A percentile compares a stretch with the other conserved stretches of the same genome.
Evolutionary conservation across 768 basidiomycete genomes (phyloP).

Genomic region (Boletales sp.): DNA sequence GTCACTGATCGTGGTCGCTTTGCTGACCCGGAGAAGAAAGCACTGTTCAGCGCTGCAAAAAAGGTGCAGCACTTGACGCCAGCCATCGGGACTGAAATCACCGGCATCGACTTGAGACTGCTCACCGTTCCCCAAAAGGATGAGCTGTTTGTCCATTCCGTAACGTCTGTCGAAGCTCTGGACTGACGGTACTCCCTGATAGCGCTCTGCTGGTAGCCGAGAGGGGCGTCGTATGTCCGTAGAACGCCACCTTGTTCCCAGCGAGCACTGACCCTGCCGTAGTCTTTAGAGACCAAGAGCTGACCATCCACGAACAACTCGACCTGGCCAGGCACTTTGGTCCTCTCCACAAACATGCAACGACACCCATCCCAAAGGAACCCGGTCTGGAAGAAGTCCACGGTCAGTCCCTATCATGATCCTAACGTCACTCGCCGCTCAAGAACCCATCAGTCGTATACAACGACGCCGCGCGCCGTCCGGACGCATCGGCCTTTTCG

Average conservation of each 20-base stretch:
- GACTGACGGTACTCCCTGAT: conserved; percentile 9
- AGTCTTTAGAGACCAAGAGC: conserved; percentile 77
- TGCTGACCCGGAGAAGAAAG: conserved; percentile 69
- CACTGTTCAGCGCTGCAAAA: conserved; percentile 57
- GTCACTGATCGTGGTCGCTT: conserved; percentile 64
- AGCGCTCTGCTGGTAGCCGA: conserved; percentile 75
- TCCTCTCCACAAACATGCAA: conserved; percentile 79
- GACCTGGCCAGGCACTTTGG: conserved; percentile 72
- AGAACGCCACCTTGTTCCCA: neutral
- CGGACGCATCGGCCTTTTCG: conserved; percentile 62
- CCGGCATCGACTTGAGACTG: conserved; percentile 70
- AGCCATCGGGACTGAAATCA: conserved; percentile 70
- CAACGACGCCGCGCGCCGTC: conserved; percentile 60
- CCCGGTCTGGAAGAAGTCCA: conserved; percentile 77
- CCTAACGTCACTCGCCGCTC: neutral
- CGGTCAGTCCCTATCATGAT: conserved; percentile 35
- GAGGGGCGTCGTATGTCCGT: conserved; percentile 71
- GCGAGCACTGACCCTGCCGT: neutral
- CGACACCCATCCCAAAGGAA: conserved; percentile 67
- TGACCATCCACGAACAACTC: conserved; percentile 65
- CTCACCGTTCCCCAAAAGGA: conserved; percentile 69
- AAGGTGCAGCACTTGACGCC: conserved; percentile 70
- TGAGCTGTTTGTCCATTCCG: conserved; percentile 54
- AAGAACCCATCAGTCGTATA: conserved; percentile 54
- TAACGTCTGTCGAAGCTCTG: neutral